Evolutionary conservation across 192 early-diverging fungal genomes (phyloP).

Genomic region (Coemansia sp.): DNA sequence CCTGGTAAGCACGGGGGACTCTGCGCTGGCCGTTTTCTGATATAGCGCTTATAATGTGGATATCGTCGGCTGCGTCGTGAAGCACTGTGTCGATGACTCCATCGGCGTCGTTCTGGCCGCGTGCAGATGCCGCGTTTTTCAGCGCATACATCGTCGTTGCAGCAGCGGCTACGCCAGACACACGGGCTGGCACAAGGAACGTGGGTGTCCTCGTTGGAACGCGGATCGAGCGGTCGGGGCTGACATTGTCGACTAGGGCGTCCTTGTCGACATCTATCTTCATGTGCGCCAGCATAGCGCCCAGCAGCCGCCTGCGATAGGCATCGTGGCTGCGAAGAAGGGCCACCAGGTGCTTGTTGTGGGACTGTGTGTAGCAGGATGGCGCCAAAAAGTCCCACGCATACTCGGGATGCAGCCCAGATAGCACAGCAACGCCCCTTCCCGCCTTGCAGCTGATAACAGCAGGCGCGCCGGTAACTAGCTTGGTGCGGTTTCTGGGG

Average conservation of each 20-base stretch:
- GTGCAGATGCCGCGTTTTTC: constrained; percentile 17
- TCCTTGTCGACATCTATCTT: constrained; percentile 63
- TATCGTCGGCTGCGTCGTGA: constrained; percentile 35
- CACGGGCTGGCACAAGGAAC: constrained; percentile 44
- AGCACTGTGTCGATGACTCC: constrained; percentile 28
- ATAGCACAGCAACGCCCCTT: constrained; percentile 65
- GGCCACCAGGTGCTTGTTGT: constrained; percentile 55
- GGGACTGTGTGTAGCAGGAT: constrained; percentile 47
- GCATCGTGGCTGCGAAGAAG: constrained; percentile 53
- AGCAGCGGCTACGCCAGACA: constrained; percentile 24
- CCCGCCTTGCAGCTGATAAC: constrained; percentile 71
- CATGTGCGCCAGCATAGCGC: constrained; percentile 59
- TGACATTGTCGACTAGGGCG: constrained; percentile 25
- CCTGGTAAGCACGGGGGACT: constrained; percentile 32
- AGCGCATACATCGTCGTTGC: constrained; percentile 32
- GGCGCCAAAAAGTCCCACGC: constrained; percentile 59
- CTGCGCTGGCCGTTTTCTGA: constrained; percentile 20
- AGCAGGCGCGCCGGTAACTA: constrained; percentile 50
- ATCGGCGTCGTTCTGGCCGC: constrained; percentile 13
- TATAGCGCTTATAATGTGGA: constrained; percentile 34
- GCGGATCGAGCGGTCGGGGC: constrained; percentile 20
- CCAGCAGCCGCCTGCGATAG: constrained; percentile 57
- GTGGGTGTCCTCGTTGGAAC: constrained; percentile 28
- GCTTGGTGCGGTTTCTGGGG: constrained; percentile 30
- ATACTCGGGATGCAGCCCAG: constrained; percentile 85